Conservation (phyloP, 352 stramenopile species). For the Phytophthora pinifolia region DNA sequence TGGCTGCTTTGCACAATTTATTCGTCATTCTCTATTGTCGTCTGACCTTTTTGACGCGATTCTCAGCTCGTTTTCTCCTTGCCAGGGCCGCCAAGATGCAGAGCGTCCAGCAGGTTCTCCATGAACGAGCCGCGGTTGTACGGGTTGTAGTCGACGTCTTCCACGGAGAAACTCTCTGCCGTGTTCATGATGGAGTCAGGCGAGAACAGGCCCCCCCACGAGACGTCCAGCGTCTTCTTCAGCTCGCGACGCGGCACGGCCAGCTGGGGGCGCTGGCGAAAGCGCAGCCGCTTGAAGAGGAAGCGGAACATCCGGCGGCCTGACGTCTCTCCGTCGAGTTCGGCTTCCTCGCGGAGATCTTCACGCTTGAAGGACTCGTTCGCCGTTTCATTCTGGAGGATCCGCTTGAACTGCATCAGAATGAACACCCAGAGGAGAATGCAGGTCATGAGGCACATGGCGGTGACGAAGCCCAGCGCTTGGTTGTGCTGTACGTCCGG, state of each 20-base stretch:
- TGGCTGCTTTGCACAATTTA: conserved; percentile 33
- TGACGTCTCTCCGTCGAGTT: conserved; percentile 46
- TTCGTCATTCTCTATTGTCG: conserved; percentile 26
- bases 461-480: conserved; percentile 65
- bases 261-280: conserved; percentile 29
- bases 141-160: conserved; percentile 80
- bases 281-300: conserved; percentile 44
- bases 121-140: conserved; percentile 67
- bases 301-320: conserved; percentile 44
- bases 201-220: conserved; percentile 76
- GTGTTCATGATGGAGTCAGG: conserved; percentile 75
- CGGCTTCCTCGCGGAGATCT: conserved; percentile 58
- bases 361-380: conserved; percentile 87
- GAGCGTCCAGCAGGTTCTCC: conserved; percentile 60
- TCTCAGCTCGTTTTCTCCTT: conserved; percentile 39
- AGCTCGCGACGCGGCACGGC: conserved; percentile 29
- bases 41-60: conserved; percentile 2
- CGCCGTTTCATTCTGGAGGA: conserved; percentile 70
- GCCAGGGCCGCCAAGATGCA: conserved; percentile 26
- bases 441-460: conserved; percentile 57
- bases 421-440: conserved; percentile 74
- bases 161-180: conserved; percentile 60
- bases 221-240: conserved; percentile 65
- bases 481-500: conserved; percentile 46
- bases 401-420: conserved; percentile 71